Base-by-base conservation (phyloP, 208 protist genomes). In the Trypanosoma theileri region DNA sequence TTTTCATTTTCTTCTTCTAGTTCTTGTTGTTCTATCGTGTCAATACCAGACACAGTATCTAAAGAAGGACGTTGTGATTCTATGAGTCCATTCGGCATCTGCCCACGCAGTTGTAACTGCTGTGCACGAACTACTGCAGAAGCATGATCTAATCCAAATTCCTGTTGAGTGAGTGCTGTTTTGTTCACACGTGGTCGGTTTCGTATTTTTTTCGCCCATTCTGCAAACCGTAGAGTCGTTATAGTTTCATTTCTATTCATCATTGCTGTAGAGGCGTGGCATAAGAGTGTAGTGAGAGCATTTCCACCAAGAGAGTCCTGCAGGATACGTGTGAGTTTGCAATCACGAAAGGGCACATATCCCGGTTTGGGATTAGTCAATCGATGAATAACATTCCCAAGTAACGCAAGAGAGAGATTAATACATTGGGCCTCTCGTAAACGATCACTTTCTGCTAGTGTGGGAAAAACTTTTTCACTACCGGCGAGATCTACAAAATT, bases 401-500 rank as follows among this genome's bases (percentile, higher is more conserved):
- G 82, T 3, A 88, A 59, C 12, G 89, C 80, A 24, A 97, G 86
- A 26, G 83, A 92, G 40, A 85, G 60, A 73, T 97, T 96, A 73
- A 97, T 97, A 3, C 74, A 62, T 48, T 81, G 71, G 17, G 80
- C 79, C 60, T 83, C 81, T 61, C 69, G 67, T 24, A 85, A 68
- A 13, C 72, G 60, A 11, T 79, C 62, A 35, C 84, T 79, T 12
- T 74, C 58, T 17, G 77, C 84, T 40, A 81, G 42, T 22, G 82
- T 84, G 51, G 75, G 75, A 46, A 59, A 69, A 13, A 93, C 56
- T 40, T 81, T 74, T 69, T 97, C 92, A 61, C 75, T 88, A 9
- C 92, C 92, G 7, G 92, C 90, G 19, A 97, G 72, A 78, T 97
- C 92, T 4, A 90, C 85, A 26, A 96, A 71, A 53, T 81, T 80